phyloP scores from a whole-genome alignment of 2,329 filamentous ascomycete genomes.

The Phaeosphaeriaceae sp. region DNA sequence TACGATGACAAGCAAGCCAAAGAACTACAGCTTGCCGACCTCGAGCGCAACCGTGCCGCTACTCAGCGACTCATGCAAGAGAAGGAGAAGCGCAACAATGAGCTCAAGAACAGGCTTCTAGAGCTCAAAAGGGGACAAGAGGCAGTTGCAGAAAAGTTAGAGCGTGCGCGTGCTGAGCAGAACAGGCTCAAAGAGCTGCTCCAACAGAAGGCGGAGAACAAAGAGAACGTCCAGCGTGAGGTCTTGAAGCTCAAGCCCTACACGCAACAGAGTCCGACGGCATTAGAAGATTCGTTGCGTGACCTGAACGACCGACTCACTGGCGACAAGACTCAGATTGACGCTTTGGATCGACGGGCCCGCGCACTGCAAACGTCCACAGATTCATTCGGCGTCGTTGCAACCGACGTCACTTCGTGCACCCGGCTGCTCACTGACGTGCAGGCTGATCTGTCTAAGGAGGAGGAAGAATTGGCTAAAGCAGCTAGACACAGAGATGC shows the following conservation, averaged over 20 bases:
- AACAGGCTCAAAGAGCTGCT: conserved; percentile 74
- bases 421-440: conserved; percentile 92
- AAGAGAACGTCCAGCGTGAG: conserved; percentile 79
- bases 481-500: conserved; percentile 86
- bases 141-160: conserved; percentile 80
- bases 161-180: conserved; percentile 84
- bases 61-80: conserved; percentile 85
- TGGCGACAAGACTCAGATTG: conserved; percentile 83
- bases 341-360: conserved; percentile 84
- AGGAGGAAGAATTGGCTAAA: conserved; percentile 86
- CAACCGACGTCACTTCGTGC: conserved; percentile 84
- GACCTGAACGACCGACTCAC: conserved; percentile 82
- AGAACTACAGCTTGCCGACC: conserved; percentile 78
- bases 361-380: conserved; percentile 89
- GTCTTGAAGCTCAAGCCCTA: conserved; percentile 90
- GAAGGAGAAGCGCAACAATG: conserved; percentile 85
- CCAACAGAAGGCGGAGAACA: conserved; percentile 75
- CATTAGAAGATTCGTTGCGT: conserved; percentile 80
- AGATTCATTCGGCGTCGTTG: conserved; percentile 86
- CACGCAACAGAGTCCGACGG: conserved; percentile 84
- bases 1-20: conserved; percentile 88
- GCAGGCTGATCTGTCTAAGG: conserved; percentile 80
- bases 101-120: conserved; percentile 81
- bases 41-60: conserved; percentile 78
- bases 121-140: conserved; percentile 85